Conservation (phyloP, 148 eudicot species). For the Rhododendron simsii region DNA sequence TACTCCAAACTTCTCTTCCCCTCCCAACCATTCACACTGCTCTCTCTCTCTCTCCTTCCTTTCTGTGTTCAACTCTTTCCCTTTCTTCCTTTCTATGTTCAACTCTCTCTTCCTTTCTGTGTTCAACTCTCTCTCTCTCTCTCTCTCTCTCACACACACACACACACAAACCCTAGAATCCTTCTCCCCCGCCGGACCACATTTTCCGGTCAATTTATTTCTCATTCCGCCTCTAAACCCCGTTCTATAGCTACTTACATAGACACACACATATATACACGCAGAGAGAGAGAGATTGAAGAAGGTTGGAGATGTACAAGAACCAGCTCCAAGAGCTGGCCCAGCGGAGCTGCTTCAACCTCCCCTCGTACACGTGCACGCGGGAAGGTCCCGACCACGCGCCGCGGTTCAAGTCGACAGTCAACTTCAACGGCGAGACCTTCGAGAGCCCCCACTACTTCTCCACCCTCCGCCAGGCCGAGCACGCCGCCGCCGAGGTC, state of each 20-base stretch:
- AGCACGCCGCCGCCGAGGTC: conserved; percentile 86
- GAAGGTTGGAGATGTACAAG: conserved; percentile 52
- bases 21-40: background rate
- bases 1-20: background rate
- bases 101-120: background rate
- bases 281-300: background rate
- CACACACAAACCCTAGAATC: conserved; percentile 9
- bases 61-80: too few species aligned
- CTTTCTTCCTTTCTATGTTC: background rate
- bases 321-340: conserved; percentile 97
- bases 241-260: background rate
- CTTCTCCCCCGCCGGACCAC: background rate
- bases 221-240: conserved; percentile 14
- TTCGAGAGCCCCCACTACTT: conserved; percentile 78
- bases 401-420: conserved; percentile 74
- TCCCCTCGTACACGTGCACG: conserved; percentile 66
- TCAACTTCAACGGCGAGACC: conserved; percentile 73
- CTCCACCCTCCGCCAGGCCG: conserved; percentile 83
- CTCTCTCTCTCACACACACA: background rate
- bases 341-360: conserved; percentile 83
- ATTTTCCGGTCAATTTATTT: conserved; percentile 6
- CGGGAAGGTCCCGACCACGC: conserved; percentile 96
- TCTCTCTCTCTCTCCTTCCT: background rate
- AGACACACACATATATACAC: background rate
- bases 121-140: background rate